Base-by-base conservation (phyloP, 2,329 filamentous ascomycete genomes). In the Coniochaeta sp. region DNA sequence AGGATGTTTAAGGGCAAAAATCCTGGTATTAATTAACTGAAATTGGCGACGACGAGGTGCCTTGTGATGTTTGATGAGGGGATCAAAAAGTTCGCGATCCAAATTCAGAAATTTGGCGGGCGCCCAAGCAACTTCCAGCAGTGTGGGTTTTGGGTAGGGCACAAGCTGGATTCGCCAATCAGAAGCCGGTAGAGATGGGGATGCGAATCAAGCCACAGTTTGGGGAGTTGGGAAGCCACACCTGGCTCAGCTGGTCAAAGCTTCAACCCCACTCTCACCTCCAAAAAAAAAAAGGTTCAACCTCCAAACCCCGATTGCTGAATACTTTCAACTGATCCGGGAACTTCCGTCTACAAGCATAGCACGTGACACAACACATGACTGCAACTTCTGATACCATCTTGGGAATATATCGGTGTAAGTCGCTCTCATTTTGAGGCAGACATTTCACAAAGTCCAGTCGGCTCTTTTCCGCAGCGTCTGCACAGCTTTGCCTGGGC, bases 1-100 rank as follows among this genome's bases (percentile, higher is more conserved):
- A 95, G 91, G 91, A 89, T 95, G 75, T 96, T 96, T 96, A 91
- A 96, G 91, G 91, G 86, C 84, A 79, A 77, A n/a, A 70, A 53
- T 58, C 55, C 20, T 61, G 55, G 56, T 61, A 54, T 58, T 22
- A 32, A 35, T 49, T 56, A 55, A 51, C 51, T 51, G 52, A 52
- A 52, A 16, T 49, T 27, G 47, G 47, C 47, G 47, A 38, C 47
- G 47, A 38, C 48, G 47, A 33, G 51, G 16, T 52, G 52, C 52
- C 50, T 40, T 51, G n/a, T 54, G 51, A 35, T 52, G 47, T 50
- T 22, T 40, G 26, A 33, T 30, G 48, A 48, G 27, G 32, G 46
- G 31, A 31, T 40, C 49, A 18, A 45, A 42, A 54, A 31, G 47
- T 53, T 54, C 40, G 13, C 38, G 30, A 38, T 5, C 38, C 24